Percentiles rank a stretch among this genome's conserved stretches.
Evolutionary conservation across 169 alveolate species (phyloP).

Genomic region (Plasmodium adleri): DNA sequence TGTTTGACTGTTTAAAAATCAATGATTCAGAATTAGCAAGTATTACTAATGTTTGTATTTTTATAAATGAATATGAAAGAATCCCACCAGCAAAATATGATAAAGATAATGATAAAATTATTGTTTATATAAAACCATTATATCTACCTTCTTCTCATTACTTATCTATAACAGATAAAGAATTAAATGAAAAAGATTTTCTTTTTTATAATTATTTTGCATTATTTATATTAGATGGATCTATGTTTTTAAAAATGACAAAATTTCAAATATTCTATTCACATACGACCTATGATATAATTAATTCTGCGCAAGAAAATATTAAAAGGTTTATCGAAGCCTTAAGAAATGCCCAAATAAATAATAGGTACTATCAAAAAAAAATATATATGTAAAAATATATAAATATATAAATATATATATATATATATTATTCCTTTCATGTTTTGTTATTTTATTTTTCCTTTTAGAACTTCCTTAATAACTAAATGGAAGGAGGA

Average conservation of each 20-base stretch:
- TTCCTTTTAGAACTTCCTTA: constrained; percentile 46
- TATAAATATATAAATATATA: constrained; percentile 2
- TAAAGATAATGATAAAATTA: constrained; percentile 51
- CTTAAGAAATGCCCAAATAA: constrained; percentile 35
- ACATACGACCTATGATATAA: constrained; percentile 47
- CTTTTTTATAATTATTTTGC: constrained; percentile 64
- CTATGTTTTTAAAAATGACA: constrained; percentile 67
- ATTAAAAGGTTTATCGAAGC: constrained; percentile 38
- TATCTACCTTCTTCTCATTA: constrained; percentile 66
- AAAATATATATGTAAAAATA: not conserved
- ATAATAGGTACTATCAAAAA: constrained; percentile 13
- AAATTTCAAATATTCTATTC: constrained; percentile 38
- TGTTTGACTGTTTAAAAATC: constrained; percentile 65
- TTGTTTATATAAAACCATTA: constrained; percentile 51
- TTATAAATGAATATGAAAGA: constrained; percentile 60
- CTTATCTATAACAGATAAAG: constrained; percentile 38
- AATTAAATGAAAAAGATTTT: constrained; percentile 66
- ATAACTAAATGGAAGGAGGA: constrained; percentile 48
- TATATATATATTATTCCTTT: constrained; percentile 13
- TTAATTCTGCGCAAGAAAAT: constrained; percentile 32
- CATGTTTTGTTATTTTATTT: not conserved
- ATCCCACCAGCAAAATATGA: constrained; percentile 71
- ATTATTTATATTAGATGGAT: constrained; percentile 67
- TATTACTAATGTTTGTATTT: constrained; percentile 64
- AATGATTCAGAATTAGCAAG: constrained; percentile 69